Conservation (phyloP, 306 rosid species). For the Rosa chinensis region DNA sequence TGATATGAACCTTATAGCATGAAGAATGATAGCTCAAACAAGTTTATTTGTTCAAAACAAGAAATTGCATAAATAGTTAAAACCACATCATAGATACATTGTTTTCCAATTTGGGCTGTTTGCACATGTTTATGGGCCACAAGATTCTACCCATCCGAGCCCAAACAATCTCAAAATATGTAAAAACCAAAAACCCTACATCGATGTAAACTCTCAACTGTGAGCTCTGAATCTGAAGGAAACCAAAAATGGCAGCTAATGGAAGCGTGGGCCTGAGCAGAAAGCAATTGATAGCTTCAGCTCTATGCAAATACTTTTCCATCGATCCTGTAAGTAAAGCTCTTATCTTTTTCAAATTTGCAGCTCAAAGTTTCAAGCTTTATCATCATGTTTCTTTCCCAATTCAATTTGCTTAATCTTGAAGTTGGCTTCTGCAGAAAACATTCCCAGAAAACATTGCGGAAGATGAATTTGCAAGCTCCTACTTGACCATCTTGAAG, state of each 20-base stretch:
- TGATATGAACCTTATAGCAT: neutral
- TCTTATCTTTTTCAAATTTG: neutral
- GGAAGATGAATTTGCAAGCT: conserved; percentile 51
- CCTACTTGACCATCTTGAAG: conserved; percentile 40
- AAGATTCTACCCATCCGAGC: neutral
- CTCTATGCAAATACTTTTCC: conserved; percentile 56
- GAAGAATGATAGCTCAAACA: neutral
- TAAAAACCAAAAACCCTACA: conserved; percentile 24
- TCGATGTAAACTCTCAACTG: neutral
- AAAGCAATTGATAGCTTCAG: conserved; percentile 46
- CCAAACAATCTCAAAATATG: neutral
- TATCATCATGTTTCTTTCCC: neutral
- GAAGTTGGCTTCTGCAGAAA: conserved; percentile 47
- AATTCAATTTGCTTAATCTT: conserved; percentile 18
- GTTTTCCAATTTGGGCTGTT: neutral
- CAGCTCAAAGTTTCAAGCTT: conserved; percentile 15
- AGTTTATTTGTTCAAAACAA: neutral
- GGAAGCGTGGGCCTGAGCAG: conserved; percentile 31
- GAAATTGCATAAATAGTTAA: neutral
- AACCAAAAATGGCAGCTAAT: conserved; percentile 53
- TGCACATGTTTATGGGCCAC: neutral
- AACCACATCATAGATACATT: neutral
- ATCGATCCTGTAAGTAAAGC: conserved; percentile 63
- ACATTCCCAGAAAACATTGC: conserved; percentile 35
- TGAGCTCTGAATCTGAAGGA: conserved; percentile 13